Evolutionary conservation across 192 early-diverging fungal species (phyloP).

Genomic region (Podochytrium sp.): DNA sequence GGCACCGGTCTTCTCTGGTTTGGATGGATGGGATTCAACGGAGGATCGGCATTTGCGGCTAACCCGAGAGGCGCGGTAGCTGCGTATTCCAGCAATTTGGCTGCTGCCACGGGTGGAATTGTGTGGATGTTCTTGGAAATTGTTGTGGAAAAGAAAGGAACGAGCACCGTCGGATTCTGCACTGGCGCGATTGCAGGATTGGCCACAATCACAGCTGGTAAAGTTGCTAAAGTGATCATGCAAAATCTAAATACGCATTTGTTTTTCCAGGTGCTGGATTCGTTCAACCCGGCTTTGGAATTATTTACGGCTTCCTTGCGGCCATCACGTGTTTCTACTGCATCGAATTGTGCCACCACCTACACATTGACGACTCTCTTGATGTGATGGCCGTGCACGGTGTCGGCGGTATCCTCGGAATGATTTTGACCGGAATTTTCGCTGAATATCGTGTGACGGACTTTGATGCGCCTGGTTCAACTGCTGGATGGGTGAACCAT

Average conservation of each 20-base stretch:
- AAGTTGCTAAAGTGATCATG: no score
- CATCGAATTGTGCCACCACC: conserved; percentile 63
- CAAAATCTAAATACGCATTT: no score
- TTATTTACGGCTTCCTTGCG: conserved; percentile 73
- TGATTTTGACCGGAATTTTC: conserved; percentile 88
- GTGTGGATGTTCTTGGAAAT: conserved; percentile 85
- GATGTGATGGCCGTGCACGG: conserved; percentile 1
- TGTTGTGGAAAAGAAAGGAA: conserved; percentile 69
- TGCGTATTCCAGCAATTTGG: conserved; percentile 82
- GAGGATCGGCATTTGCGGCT: conserved; percentile 78
- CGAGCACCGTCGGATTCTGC: conserved; percentile 92
- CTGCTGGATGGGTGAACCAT: conserved; percentile 76
- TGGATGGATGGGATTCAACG: conserved; percentile 95
- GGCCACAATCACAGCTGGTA: conserved; percentile 92
- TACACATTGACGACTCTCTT: conserved; percentile 70
- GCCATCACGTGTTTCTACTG: conserved; percentile 63
- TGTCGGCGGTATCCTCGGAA: background rate
- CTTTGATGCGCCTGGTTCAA: conserved; percentile 55
- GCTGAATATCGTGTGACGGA: conserved; percentile 75
- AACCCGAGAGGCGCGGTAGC: conserved; percentile 89
- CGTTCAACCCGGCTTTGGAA: conserved; percentile 74
- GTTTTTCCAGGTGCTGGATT: conserved; percentile 87
- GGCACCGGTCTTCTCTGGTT: conserved; percentile 81
- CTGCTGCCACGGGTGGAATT: conserved; percentile 79
- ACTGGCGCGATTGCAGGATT: conserved; percentile 93